These are phyloP conservation scores for Crepidotus variabilis DNA, from an alignment of 768 basidiomycete species.

Conservation along the genomic window DNA sequence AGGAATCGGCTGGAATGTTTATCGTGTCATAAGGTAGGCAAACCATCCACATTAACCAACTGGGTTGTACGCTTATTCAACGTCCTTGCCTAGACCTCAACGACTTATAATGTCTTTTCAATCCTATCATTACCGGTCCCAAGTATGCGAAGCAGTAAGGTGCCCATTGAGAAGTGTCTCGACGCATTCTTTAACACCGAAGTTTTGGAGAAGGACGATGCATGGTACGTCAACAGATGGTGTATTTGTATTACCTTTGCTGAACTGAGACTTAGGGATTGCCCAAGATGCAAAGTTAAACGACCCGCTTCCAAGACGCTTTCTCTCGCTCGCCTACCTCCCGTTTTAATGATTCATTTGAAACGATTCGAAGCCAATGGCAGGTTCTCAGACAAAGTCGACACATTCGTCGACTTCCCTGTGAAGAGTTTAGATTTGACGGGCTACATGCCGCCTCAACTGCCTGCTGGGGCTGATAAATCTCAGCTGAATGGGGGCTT, in stretches of 20 bases:
- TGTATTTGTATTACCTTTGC: background rate
- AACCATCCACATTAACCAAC: background rate
- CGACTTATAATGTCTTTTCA: slow-evolving; percentile 96
- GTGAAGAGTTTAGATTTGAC: slow-evolving; percentile 56
- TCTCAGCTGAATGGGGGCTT: slow-evolving; percentile 41
- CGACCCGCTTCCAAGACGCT: slow-evolving; percentile 84
- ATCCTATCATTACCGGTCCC: slow-evolving; percentile 92
- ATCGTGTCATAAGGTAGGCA: slow-evolving; percentile 79
- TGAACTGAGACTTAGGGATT: slow-evolving; percentile 59
- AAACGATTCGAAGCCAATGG: slow-evolving; percentile 92
- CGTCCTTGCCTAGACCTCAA: slow-evolving; percentile 69
- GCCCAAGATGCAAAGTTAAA: slow-evolving; percentile 88
- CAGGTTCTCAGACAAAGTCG: slow-evolving; percentile 93
- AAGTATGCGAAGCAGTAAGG: slow-evolving; percentile 51
- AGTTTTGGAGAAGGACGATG: slow-evolving; percentile 87
- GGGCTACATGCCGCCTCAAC: slow-evolving; percentile 80
- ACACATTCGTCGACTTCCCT: slow-evolving; percentile 93
- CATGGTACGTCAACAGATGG: slow-evolving; percentile 61
- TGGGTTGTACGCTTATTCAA: slow-evolving; percentile 1
- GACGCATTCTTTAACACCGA: slow-evolving; percentile 90
- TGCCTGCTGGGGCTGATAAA: slow-evolving; percentile 61
- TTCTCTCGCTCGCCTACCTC: slow-evolving; percentile 88
- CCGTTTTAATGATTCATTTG: slow-evolving; percentile 87
- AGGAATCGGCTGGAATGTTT: slow-evolving; percentile 84
- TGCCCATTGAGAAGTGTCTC: slow-evolving; percentile 76